phyloP scores from a whole-genome alignment of 2,329 filamentous ascomycete genomes.

The Lomentospora prolificans region DNA sequence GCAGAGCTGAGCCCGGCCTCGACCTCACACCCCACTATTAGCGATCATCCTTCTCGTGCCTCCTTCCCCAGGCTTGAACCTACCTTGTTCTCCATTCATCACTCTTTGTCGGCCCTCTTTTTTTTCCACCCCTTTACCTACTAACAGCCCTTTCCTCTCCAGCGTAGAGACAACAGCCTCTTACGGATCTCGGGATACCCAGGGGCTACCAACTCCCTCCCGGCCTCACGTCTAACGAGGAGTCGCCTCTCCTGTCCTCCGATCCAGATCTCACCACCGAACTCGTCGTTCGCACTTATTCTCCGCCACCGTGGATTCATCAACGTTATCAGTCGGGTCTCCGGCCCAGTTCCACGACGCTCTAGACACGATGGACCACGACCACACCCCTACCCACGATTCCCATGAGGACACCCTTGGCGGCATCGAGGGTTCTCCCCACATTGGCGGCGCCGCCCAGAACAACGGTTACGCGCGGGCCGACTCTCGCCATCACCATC shows the following conservation, averaged over 20 bases:
- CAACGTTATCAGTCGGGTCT: constrained; percentile 37
- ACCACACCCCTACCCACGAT: constrained; percentile 18
- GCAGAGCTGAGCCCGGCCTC: background rate
- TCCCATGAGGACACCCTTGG: constrained; percentile 39
- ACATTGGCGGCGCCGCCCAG: constrained; percentile 19
- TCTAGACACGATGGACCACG: constrained; percentile 40
- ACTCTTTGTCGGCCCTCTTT: no score
- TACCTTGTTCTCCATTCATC: no score
- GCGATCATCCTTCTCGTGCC: background rate
- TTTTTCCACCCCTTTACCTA: background rate
- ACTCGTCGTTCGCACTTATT: no score
- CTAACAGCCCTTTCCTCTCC: background rate
- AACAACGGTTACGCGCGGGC: constrained; percentile 24
- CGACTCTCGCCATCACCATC: constrained; percentile 29
- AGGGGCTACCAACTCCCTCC: no score
- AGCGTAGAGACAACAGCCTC: background rate
- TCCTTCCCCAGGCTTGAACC: background rate
- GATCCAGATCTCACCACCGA: no score
- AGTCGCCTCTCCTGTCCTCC: no score
- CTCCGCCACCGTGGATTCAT: constrained; percentile 41
- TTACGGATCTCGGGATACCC: no score
- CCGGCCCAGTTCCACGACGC: constrained; percentile 43
- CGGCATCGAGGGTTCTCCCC: constrained; percentile 37
- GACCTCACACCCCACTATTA: background rate
- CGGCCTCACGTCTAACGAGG: no score